Base-by-base conservation (phyloP, 129 eudicot species). In the Smallanthus sonchifolius region DNA sequence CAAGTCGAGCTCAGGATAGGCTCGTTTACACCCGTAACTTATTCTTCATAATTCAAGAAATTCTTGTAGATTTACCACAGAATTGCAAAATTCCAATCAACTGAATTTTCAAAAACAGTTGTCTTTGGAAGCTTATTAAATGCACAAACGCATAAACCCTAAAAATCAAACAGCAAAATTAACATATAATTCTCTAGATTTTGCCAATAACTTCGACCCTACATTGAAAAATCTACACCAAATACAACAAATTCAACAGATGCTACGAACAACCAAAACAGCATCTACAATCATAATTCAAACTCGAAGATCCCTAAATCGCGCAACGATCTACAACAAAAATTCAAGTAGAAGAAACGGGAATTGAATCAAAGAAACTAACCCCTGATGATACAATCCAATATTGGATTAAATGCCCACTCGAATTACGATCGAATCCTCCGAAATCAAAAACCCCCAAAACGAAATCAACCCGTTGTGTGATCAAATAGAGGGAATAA, bases 381-480 rank as follows among this genome's bases (percentile, higher is more conserved):
- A 79, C 83, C 69, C 0, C 4, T 7, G 78, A 79, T 79, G 83
- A 79, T 28, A 79, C n/a, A 16, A 79, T 72, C 68, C 68, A 54
- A 64, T 64, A 49, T 40, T 48, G 24, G 47, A 55, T 30, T 52
- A 59, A 65, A 20, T 52, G 49, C 19, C 42, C 34, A 16, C 45
- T 42, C 45, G 45, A 42, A 42, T 9, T 42, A 62, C 40, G 28
- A 75, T 28, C 14, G 32, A 6, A 52, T 3, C 15, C 10, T 20
- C 11, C 40, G 19, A 19, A n/a, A 36, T 16, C 48, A 10, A 34
- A 72, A 72, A 67, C n/a, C 82, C 57, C 45, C 47, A 70, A 62
- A 77, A 38, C 40, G 73, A 40, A 78, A 10, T 72, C 7, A 52
- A 65, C 39, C 39, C n/a, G 7, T 38, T 69, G 24, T 57, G 42